Evolutionary conservation across 108 stramenopile species (phyloP).

Genomic region (Hondaea fermentalgiana): DNA sequence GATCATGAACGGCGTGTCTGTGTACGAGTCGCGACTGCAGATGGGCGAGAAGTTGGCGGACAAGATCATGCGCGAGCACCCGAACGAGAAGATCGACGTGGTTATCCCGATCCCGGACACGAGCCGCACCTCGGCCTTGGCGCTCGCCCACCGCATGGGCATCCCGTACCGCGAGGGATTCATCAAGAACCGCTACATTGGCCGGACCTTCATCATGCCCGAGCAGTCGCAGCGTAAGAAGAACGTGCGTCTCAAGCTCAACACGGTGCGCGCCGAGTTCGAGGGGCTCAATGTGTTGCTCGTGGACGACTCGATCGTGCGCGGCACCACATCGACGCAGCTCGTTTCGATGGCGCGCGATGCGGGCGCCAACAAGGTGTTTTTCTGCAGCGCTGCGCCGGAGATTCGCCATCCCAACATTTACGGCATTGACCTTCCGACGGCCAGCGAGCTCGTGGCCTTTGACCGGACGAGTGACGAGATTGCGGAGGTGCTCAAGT

Average conservation of each 20-base stretch:
- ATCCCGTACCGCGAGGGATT: slow-evolving; percentile 92
- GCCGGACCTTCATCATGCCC: slow-evolving; percentile 98
- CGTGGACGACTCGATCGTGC: slow-evolving; percentile 93
- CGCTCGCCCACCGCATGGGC: slow-evolving; percentile 72
- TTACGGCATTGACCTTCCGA: slow-evolving; percentile 98
- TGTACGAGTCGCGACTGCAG: slow-evolving; percentile 87
- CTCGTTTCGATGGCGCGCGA: slow-evolving; percentile 97
- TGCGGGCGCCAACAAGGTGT: slow-evolving; percentile 91
- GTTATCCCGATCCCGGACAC: slow-evolving; percentile 98
- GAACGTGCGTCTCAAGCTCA: slow-evolving; percentile 93
- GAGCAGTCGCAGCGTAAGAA: slow-evolving; percentile 90
- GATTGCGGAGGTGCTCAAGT: slow-evolving; percentile 39
- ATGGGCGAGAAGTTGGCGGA: slow-evolving; percentile 94
- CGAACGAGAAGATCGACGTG: slow-evolving; percentile 90
- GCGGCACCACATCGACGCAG: slow-evolving; percentile 91
- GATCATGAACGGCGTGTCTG: slow-evolving; percentile 90
- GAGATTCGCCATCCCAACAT: slow-evolving; percentile 97
- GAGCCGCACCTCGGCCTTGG: slow-evolving; percentile 79
- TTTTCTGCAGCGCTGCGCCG: slow-evolving; percentile 84
- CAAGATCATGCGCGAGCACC: slow-evolving; percentile 65
- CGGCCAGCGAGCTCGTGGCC: slow-evolving; percentile 84
- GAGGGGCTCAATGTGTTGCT: slow-evolving; percentile 76
- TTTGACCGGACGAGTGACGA: slow-evolving; percentile 54
- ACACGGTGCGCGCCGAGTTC: slow-evolving; percentile 88
- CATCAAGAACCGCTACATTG: slow-evolving; percentile 98